Base-by-base conservation (phyloP, 345 rosid species). In the Salix caprea region DNA sequence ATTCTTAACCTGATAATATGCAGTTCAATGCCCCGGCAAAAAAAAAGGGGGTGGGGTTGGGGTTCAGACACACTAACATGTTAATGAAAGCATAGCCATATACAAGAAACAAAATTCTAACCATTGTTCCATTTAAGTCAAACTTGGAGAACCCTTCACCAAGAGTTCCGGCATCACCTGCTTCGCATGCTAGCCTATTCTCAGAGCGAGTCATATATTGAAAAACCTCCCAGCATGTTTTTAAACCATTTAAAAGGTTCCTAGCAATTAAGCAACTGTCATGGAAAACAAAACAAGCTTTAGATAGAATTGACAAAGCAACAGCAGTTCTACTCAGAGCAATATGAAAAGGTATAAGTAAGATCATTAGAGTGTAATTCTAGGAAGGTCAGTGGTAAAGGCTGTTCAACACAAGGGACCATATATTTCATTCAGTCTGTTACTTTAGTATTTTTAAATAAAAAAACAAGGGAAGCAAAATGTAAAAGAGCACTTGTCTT, bases 191-290 rank as follows among this genome's bases (percentile, higher is more conserved):
- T 74, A 86, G 89, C 78, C 87, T 84, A 80, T 88, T 92, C 73
- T 88, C 96, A 56, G 87, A 84, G 85, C 75, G 84, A 71, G 87
- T 89, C 94, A 94, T 92, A 84, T 92, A 90, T 74, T 87, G 97
- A 84, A 89, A 94, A 83, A 92, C 90, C 84, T 94, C 98, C 91
- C 86, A 84, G 82, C 97, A 94, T 21, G 97, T 89, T 91, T 88
- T 94, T 77, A 91, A 86, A 82, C 98, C 98, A 83, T 90, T 90
- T 79, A 96, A 84, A 73, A 96, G 94, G 82, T 96, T 96, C 84
- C 94, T 90, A 69, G 97, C 91, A 80, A 96, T 94, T 79, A 92
- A 81, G 86, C 99, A 96, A 81, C 99, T 96, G 88, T 32, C 46
- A 80, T 34, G 36, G 67, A 77, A 79, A 81, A 71, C 4, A 81